Conservation (phyloP, 768 basidiomycete genomes). For the Russula compacta region DNA sequence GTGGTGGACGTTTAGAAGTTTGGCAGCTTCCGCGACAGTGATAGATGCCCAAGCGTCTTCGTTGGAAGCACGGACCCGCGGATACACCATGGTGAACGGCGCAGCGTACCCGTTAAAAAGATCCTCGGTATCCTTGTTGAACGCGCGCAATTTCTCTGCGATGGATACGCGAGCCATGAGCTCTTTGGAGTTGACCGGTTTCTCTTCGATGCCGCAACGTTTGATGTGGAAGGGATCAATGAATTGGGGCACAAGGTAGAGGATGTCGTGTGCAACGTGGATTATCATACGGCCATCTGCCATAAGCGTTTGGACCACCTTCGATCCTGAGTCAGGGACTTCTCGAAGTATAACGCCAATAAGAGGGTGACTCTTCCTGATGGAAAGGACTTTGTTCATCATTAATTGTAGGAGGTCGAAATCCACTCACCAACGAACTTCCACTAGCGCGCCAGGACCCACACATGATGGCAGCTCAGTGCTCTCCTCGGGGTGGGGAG, state of each 20-base stretch:
- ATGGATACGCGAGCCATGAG: conserved; percentile 55
- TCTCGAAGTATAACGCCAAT: conserved; percentile 2
- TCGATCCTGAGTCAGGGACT: conserved; percentile 5
- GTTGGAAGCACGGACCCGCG: conserved; percentile 35
- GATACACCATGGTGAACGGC: conserved; percentile 32
- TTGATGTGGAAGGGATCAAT: conserved; percentile 36
- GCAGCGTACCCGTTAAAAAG: conserved; percentile 28
- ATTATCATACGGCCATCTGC: not conserved
- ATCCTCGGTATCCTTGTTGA: conserved; percentile 41
- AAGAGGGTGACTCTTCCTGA: not conserved
- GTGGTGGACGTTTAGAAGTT: conserved; percentile 21
- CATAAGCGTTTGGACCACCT: conserved; percentile 1
- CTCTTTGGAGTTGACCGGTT: conserved; percentile 29
- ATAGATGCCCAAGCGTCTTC: conserved; percentile 46
- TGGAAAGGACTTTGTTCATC: not conserved
- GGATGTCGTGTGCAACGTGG: conserved; percentile 37
- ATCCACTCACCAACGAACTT: conserved; percentile 25
- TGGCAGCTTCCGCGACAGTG: conserved; percentile 45
- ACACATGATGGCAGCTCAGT: not conserved
- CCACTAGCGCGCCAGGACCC: conserved; percentile 26
- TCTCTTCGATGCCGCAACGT: conserved; percentile 37
- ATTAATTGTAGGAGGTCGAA: not conserved
- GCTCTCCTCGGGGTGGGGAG: not conserved
- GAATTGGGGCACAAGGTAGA: conserved; percentile 53
- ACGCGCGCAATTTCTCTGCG: conserved; percentile 46